Base-by-base conservation (phyloP, 1,284 basidiomycete species). In the Cutaneotrichosporon cutaneum region DNA sequence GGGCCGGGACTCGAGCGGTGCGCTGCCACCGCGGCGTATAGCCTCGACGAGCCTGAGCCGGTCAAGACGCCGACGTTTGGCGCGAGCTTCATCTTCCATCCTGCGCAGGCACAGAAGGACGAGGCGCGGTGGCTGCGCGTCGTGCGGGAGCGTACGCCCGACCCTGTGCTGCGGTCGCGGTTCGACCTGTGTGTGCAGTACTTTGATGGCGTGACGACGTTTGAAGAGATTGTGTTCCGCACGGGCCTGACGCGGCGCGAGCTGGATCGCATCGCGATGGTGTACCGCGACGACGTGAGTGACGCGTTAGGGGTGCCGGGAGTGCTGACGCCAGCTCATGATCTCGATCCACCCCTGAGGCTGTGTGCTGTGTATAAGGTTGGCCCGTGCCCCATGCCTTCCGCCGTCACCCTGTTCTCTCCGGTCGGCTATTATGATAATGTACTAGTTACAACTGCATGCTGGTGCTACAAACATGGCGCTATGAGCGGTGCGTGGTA, bases 171-270 rank as follows among this genome's bases (percentile, higher is more conserved):
- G 55, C 72, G 71, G 21, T 70, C 66, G 53, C 73, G 76, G 39
- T 78, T 78, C 63, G 77, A 78, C 59, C 65, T 78, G 66, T 77
- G 76, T 57, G 72, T 78, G 39, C 74, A 77, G 66, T 78, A 78
- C 67, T 72, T 79, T 57, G 75, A 80, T 56, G 78, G 77, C 16
- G 65, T 70, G 26, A 71, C 75, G 13, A 75, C 77, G 1, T 72
- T 78, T 55, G 77, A 79, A 59, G 77, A 79, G 58, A 76, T 79
- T 56, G 69, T 73, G 52, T 80, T 74, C 68, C 70, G 77, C 48
- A 79, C 77, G 4, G 70, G 73, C 1, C 65, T 79, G 61, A 67
- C 66, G 14, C 64, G 71, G 51, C 70, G 72, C 30, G 76, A 78
- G 59, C 54, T 78, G 53, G 74, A 77, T 30, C 66, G 65, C 57